phyloP scores from a whole-genome alignment of 2,329 filamentous ascomycete genomes.

The Aureobasidium sp. region DNA sequence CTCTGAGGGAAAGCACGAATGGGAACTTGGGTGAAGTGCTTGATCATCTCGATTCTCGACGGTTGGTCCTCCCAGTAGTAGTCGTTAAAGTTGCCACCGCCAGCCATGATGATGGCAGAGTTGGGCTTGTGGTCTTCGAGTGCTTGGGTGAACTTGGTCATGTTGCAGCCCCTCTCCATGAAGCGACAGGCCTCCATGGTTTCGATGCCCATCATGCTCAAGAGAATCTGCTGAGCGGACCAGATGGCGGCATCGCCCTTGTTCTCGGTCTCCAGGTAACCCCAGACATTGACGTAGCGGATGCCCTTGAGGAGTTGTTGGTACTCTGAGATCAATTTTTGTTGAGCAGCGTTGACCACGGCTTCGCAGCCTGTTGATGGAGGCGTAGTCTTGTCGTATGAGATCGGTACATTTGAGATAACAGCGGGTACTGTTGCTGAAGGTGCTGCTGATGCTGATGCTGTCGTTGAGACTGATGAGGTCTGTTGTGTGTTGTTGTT shows the following conservation, averaged over 20 bases:
- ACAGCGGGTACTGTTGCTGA: neutral
- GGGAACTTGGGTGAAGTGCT: neutral
- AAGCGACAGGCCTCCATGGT: slow-evolving; percentile 9
- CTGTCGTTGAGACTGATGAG: neutral
- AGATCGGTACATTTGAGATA: neutral
- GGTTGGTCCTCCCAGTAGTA: slow-evolving; percentile 11
- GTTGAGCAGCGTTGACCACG: slow-evolving; percentile 1
- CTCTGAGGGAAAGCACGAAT: slow-evolving; percentile 11
- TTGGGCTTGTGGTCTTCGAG: slow-evolving; percentile 7
- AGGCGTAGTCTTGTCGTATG: slow-evolving; percentile 4
- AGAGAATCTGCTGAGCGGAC: slow-evolving; percentile 5
- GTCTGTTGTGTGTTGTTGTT: neutral
- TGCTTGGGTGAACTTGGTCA: slow-evolving; percentile 3
- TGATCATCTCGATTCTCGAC: slow-evolving; percentile 3
- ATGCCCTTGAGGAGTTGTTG: slow-evolving; percentile 7
- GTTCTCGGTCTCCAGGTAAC: slow-evolving; percentile 8
- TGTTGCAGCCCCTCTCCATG: slow-evolving; percentile 7
- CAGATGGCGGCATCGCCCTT: slow-evolving; percentile 11
- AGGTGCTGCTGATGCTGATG: neutral
- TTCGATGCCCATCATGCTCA: slow-evolving; percentile 8
- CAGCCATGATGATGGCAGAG: slow-evolving; percentile 7
- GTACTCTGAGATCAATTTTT: neutral
- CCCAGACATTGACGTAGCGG: slow-evolving; percentile 9
- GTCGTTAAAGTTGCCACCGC: slow-evolving; percentile 12
- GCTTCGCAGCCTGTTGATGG: slow-evolving; percentile 3